phyloP scores from a whole-genome alignment of 2,329 filamentous ascomycete genomes.

The Mycosphaerella sp. region DNA sequence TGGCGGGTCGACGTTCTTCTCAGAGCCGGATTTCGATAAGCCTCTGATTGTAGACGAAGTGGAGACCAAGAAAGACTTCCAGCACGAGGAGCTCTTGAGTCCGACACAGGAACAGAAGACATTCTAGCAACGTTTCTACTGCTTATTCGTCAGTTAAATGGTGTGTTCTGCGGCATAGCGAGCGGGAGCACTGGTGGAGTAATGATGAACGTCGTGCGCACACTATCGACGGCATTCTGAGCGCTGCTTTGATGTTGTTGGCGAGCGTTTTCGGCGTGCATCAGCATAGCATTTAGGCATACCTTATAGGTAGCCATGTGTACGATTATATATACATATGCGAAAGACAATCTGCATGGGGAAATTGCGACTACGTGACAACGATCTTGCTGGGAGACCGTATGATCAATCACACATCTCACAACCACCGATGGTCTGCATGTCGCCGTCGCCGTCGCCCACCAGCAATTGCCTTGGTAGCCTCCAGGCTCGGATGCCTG shows the following conservation, averaged over 20 bases:
- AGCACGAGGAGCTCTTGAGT: constrained; percentile 1
- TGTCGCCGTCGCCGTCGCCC: too few relatives aligned
- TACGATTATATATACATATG: neutral
- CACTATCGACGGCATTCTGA: neutral
- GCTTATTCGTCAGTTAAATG: constrained; percentile 1
- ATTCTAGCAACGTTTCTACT: constrained; percentile 6
- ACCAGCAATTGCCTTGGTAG: neutral
- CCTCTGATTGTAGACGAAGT: constrained; percentile 15
- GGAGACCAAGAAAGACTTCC: constrained; percentile 11
- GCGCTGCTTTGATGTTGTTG: too few relatives aligned
- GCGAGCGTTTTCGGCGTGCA: neutral
- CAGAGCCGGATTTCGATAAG: constrained; percentile 11
- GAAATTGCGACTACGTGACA: too few relatives aligned
- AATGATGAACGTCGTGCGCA: neutral
- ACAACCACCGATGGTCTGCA: too few relatives aligned
- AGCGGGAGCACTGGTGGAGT: neutral
- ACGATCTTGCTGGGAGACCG: too few relatives aligned
- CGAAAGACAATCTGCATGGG: neutral
- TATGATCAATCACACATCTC: too few relatives aligned
- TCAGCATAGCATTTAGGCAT: neutral
- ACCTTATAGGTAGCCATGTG: neutral
- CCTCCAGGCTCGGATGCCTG: neutral
- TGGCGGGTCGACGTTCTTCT: constrained; percentile 4
- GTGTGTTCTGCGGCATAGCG: neutral
- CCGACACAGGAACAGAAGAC: constrained; percentile 4